Percentiles rank a stretch among this genome's conserved stretches.
Evolutionary conservation across 2,329 filamentous ascomycete genomes (phyloP).

Genomic region (Ophiosphaerella narmari): DNA sequence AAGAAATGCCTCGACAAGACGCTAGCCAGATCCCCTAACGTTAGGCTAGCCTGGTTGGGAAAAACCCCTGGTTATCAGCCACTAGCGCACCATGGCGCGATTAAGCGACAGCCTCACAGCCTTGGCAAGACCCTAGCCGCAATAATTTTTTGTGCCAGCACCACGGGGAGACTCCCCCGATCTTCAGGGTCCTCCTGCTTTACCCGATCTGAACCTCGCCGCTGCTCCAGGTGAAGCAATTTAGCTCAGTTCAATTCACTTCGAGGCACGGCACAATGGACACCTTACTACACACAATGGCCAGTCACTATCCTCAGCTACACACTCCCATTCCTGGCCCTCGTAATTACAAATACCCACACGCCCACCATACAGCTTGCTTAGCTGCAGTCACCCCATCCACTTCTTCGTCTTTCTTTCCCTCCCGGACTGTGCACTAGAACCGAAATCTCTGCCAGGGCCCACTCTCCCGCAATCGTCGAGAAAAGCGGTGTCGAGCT

Average conservation of each 20-base stretch:
- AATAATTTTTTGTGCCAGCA: too few relatives aligned
- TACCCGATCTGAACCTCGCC: too few relatives aligned
- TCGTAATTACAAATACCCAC: too few relatives aligned
- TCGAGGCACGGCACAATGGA: too few relatives aligned
- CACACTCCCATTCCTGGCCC: too few relatives aligned
- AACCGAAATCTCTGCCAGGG: slow-evolving; percentile 25
- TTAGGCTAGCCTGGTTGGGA: neutral
- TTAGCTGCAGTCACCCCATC: too few relatives aligned
- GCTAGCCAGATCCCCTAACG: slow-evolving; percentile 3
- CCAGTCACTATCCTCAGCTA: too few relatives aligned
- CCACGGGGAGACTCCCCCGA: neutral
- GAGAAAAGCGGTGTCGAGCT: slow-evolving; percentile 28
- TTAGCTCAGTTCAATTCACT: too few relatives aligned
- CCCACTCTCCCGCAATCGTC: neutral
- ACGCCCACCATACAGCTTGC: too few relatives aligned
- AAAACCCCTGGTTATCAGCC: slow-evolving; percentile 1
- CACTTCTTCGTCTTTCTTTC: too few relatives aligned
- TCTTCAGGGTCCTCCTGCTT: slow-evolving; percentile 1
- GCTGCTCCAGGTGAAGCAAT: too few relatives aligned
- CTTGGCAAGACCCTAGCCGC: slow-evolving; percentile 1
- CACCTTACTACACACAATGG: too few relatives aligned
- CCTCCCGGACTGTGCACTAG: slow-evolving; percentile 20
- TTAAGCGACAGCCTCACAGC: slow-evolving; percentile 3
- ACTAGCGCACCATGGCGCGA: slow-evolving; percentile 1
- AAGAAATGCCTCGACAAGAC: neutral